phyloP scores from a whole-genome alignment of 768 basidiomycete genomes.

The Leccinum olivaceopallidum region DNA sequence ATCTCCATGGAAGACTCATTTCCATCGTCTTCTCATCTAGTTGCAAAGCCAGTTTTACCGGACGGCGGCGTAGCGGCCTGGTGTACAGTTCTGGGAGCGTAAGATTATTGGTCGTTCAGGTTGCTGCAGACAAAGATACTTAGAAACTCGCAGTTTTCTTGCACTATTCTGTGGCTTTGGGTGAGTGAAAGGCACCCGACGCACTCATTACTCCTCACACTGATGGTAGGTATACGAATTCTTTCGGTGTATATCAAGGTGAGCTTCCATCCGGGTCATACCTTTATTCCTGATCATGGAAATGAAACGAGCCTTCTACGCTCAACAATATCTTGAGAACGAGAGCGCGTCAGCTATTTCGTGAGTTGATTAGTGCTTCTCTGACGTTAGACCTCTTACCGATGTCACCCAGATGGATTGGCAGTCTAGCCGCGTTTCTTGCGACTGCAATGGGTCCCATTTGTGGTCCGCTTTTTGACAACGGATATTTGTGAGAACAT shows the following conservation, averaged over 20 bases:
- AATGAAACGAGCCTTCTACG: conserved; percentile 22
- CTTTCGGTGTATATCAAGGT: conserved; percentile 35
- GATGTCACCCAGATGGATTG: conserved; percentile 26
- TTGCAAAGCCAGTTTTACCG: conserved; percentile 4
- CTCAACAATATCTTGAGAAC: conserved; percentile 19
- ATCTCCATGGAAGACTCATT: neutral
- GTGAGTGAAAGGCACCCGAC: conserved; percentile 3
- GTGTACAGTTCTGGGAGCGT: conserved; percentile 31
- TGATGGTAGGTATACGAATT: conserved; percentile 14
- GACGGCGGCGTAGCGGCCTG: conserved; percentile 24
- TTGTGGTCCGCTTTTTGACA: conserved; percentile 29
- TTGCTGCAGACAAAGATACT: neutral
- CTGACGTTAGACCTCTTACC: neutral
- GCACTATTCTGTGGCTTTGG: conserved; percentile 28
- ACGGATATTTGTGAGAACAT: conserved; percentile 29
- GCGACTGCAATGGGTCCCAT: conserved; percentile 22
- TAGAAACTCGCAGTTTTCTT: conserved; percentile 21
- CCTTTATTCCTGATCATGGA: neutral
- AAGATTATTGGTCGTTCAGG: neutral
- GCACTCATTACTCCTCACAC: neutral
- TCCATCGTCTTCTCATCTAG: neutral
- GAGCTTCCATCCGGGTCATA: neutral
- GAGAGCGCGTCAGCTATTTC: conserved; percentile 28
- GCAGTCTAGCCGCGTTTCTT: conserved; percentile 20
- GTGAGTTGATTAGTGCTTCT: conserved; percentile 6